Conservation (phyloP, 2,329 filamentous ascomycete species). For the Aspergillus brunneoviolaceus region DNA sequence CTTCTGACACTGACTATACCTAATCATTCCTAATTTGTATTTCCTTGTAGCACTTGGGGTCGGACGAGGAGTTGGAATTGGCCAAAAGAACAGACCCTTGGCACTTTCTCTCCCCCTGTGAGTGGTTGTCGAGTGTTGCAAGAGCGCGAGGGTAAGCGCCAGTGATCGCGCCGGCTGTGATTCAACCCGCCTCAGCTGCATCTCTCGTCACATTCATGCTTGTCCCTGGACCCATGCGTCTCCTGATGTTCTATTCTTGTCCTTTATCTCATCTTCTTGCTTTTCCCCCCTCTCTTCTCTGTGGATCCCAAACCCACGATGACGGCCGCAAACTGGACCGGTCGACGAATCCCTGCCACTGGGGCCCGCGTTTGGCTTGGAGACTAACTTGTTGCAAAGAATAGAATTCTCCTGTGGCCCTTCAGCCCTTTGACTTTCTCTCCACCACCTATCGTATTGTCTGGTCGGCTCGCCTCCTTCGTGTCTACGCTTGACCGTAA, state of each 20-base stretch:
- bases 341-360: constrained; percentile 11
- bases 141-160: constrained; percentile 29
- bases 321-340: constrained; percentile 8
- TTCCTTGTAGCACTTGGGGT: neutral
- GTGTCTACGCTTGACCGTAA: constrained; percentile 14
- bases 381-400: constrained; percentile 27
- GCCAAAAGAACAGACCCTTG: neutral
- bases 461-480: constrained; percentile 17
- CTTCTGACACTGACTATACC: neutral
- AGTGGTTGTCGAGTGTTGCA: constrained; percentile 7
- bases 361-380: constrained; percentile 17
- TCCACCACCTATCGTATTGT: constrained; percentile 17
- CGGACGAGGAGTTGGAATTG: neutral
- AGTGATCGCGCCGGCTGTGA: constrained; percentile 32
- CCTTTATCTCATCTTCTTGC: constrained; percentile 9
- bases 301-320: constrained; percentile 20
- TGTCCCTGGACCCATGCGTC: constrained; percentile 6
- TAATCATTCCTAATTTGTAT: too few species aligned
- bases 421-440: constrained; percentile 18
- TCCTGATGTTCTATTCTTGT: constrained; percentile 22
- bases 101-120: constrained; percentile 11
- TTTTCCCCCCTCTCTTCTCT: constrained; percentile 7
- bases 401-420: constrained; percentile 22
- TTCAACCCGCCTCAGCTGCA: constrained; percentile 19
- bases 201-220: neutral